A percentile compares a stretch with the other conserved stretches of the same genome.
These are phyloP conservation scores for Ophiostoma sp. DNA, from an alignment of 2,329 filamentous ascomycete genomes.

Conservation along the genomic window DNA sequence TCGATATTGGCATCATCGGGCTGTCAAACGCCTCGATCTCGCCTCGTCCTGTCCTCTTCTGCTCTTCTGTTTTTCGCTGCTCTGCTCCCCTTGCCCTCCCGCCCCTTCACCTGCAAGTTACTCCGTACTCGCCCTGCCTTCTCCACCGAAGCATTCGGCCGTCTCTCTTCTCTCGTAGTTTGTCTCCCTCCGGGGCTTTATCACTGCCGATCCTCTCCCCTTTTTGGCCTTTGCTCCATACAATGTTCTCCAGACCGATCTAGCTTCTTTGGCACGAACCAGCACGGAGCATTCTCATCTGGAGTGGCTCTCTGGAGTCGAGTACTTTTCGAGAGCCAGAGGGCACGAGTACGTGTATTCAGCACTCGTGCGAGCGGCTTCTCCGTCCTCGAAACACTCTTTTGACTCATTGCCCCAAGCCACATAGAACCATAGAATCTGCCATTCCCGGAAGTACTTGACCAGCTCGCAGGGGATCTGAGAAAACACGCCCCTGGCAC, in stretches of 20 bases:
- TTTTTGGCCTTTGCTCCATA: background rate
- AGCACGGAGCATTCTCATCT: background rate
- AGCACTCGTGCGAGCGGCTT: background rate
- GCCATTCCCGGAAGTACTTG: background rate
- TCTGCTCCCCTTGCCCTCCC: background rate
- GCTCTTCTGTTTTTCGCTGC: background rate
- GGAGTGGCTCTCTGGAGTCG: too few relatives aligned
- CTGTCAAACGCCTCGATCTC: background rate
- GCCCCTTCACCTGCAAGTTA: background rate
- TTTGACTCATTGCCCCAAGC: background rate
- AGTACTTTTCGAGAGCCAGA: background rate
- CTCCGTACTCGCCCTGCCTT: background rate
- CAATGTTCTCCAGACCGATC: constrained; percentile 5
- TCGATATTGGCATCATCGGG: constrained; percentile 5
- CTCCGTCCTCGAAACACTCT: too few relatives aligned
- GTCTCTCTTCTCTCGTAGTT: background rate
- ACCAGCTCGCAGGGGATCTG: background rate
- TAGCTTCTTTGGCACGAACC: constrained; percentile 7
- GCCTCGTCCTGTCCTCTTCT: too few relatives aligned
- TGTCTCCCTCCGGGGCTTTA: background rate
- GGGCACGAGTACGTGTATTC: background rate
- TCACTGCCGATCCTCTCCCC: background rate
- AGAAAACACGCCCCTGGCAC: background rate
- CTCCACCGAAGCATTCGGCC: constrained; percentile 7
- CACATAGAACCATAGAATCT: background rate